These are phyloP conservation scores for Boechera divaricarpa DNA, from an alignment of 345 rosid genomes.

Conservation along the genomic window DNA sequence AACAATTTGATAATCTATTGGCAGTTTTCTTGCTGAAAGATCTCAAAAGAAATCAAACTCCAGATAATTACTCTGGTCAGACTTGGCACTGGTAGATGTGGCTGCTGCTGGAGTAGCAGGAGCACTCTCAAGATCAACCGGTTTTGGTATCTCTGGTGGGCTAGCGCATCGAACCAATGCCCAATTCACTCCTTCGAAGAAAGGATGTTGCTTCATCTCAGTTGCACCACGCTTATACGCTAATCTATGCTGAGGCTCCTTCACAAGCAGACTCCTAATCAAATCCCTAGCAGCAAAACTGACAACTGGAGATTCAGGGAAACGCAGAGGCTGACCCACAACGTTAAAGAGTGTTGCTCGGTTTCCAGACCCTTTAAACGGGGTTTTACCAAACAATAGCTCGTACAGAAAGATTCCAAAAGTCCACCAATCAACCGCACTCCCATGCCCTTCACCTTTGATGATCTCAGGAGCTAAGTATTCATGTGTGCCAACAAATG, in stretches of 20 bases:
- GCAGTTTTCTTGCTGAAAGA: slow-evolving; percentile 25
- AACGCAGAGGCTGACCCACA: slow-evolving; percentile 75
- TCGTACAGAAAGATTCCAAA: slow-evolving; percentile 82
- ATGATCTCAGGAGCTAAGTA: slow-evolving; percentile 81
- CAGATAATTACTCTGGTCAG: slow-evolving; percentile 60
- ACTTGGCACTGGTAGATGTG: slow-evolving; percentile 55
- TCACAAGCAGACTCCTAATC: slow-evolving; percentile 77
- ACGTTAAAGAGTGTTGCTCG: slow-evolving; percentile 79
- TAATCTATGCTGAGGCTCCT: slow-evolving; percentile 80
- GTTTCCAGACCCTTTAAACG: slow-evolving; percentile 82
- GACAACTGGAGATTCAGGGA: slow-evolving; percentile 80
- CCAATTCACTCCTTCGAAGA: slow-evolving; percentile 90
- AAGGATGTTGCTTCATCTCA: slow-evolving; percentile 77
- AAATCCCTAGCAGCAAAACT: slow-evolving; percentile 76
- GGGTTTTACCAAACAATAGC: slow-evolving; percentile 80
- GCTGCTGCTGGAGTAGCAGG: slow-evolving; percentile 53
- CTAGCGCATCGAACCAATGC: slow-evolving; percentile 80
- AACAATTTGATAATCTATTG: slow-evolving; percentile 31
- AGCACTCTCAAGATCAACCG: slow-evolving; percentile 56
- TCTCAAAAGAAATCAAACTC: slow-evolving; percentile 76
- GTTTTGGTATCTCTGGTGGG: slow-evolving; percentile 81
- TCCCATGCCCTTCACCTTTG: slow-evolving; percentile 87
- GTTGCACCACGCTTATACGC: slow-evolving; percentile 82
- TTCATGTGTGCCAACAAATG: slow-evolving; percentile 89
- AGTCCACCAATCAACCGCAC: slow-evolving; percentile 94